These are phyloP conservation scores for Boechera retrofracta DNA, from an alignment of 345 rosid species.

Conservation along the genomic window DNA sequence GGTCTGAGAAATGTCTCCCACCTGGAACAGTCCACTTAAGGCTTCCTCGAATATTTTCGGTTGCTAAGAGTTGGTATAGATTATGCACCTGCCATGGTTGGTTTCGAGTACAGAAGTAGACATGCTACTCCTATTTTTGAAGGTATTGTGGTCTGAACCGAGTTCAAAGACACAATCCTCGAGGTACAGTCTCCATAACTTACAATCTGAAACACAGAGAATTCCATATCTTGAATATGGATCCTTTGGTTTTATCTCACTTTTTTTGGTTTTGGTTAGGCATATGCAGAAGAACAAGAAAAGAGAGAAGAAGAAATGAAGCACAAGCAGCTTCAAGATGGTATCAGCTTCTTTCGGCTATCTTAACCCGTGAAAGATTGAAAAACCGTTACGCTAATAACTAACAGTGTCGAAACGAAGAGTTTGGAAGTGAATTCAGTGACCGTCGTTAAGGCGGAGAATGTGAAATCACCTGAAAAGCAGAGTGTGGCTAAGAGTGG, in stretches of 20 bases:
- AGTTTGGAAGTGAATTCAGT: conserved; percentile 34
- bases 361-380: conserved; percentile 77
- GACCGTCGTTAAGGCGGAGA: background rate
- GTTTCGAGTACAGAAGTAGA: conserved; percentile 86
- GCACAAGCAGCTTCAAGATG: conserved; percentile 79
- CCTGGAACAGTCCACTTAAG: conserved; percentile 88
- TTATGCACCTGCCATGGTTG: conserved; percentile 98
- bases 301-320: conserved; percentile 69
- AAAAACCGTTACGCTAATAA: conserved; percentile 57
- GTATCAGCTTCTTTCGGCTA: conserved; percentile 93
- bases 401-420: background rate
- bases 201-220: background rate
- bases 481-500: conserved; percentile 38
- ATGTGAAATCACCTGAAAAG: conserved; percentile 29
- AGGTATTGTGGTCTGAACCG: conserved; percentile 89
- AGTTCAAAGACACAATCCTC: conserved; percentile 78
- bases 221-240: background rate
- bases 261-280: conserved; percentile 51
- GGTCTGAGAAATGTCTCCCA: conserved; percentile 99
- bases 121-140: conserved; percentile 74
- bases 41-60: conserved; percentile 69
- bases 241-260: background rate
- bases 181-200: conserved; percentile 55
- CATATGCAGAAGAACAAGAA: conserved; percentile 80
- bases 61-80: conserved; percentile 95